Evolutionary conservation across 352 stramenopile genomes (phyloP).

Genomic region (Elongisporangium prolatum): DNA sequence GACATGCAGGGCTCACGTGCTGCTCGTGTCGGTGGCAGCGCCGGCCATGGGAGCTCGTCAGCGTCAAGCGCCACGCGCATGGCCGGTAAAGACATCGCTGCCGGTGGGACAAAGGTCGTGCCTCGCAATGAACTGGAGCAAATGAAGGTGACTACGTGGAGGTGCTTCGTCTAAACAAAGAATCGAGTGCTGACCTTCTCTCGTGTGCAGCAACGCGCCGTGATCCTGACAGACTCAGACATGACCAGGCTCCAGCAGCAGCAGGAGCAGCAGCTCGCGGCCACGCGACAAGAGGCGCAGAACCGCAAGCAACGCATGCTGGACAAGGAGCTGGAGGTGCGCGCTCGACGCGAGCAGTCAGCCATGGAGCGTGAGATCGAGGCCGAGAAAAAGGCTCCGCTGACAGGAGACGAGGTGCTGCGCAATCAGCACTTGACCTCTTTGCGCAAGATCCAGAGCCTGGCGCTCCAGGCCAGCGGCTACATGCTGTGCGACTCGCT

Average conservation of each 20-base stretch:
- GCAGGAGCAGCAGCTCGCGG: slow-evolving; percentile 33
- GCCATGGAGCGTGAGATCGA: slow-evolving; percentile 73
- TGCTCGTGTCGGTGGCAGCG: slow-evolving; percentile 2
- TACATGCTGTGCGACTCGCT: slow-evolving; percentile 65
- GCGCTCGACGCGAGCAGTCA: slow-evolving; percentile 55
- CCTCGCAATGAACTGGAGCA: slow-evolving; percentile 27
- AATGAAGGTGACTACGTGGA: slow-evolving; percentile 36
- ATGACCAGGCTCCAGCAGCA: slow-evolving; percentile 30
- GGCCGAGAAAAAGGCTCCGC: slow-evolving; percentile 47
- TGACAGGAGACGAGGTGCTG: slow-evolving; percentile 58
- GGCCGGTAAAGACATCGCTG: slow-evolving; percentile 51
- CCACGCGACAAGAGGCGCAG: slow-evolving; percentile 45
- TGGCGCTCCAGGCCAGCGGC: slow-evolving; percentile 53
- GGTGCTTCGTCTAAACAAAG: background rate
- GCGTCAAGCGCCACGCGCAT: slow-evolving; percentile 39
- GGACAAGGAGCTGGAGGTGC: slow-evolving; percentile 71
- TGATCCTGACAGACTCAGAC: slow-evolving; percentile 58
- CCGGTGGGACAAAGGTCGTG: slow-evolving; percentile 34
- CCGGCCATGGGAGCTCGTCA: background rate
- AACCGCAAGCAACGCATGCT: slow-evolving; percentile 73
- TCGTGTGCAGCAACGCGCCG: slow-evolving; percentile 25
- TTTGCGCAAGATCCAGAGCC: slow-evolving; percentile 61
- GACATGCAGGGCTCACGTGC: too few species aligned
- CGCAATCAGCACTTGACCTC: slow-evolving; percentile 58
- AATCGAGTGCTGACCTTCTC: background rate